These are phyloP conservation scores for Zygoascus hellenicus DNA, from an alignment of 1,139 yeast species.

Conservation along the genomic window DNA sequence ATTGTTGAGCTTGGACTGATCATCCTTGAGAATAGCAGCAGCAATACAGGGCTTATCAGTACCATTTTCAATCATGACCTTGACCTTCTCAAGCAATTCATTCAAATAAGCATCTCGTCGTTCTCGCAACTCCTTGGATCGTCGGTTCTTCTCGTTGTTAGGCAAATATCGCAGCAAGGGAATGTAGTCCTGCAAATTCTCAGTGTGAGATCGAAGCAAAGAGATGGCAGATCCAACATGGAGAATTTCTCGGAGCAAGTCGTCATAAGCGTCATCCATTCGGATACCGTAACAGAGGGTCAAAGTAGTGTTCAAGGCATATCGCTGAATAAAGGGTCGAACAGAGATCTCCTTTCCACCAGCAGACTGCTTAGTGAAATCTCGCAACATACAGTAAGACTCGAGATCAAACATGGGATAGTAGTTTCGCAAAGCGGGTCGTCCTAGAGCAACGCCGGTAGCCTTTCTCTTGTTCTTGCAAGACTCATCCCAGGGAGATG, in stretches of 20 bases:
- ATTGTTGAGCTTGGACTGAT: conserved; percentile 25
- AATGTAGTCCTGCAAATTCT: conserved; percentile 51
- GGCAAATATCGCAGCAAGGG: conserved; percentile 40
- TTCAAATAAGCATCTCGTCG: conserved; percentile 52
- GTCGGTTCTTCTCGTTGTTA: conserved; percentile 26
- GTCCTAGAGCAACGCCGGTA: conserved; percentile 43
- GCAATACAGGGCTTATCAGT: conserved; percentile 40
- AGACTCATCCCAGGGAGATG: conserved; percentile 56
- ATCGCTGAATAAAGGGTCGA: conserved; percentile 44
- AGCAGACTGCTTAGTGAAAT: conserved; percentile 17
- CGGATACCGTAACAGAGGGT: conserved; percentile 50
- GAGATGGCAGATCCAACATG: conserved; percentile 45
- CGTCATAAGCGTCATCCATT: conserved; percentile 40
- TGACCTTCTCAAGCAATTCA: conserved; percentile 33
- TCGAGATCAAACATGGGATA: conserved; percentile 40
- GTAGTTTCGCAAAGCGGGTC: conserved; percentile 24
- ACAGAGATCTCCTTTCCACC: conserved; percentile 38
- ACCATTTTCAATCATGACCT: conserved; percentile 25
- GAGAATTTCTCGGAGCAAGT: conserved; percentile 47
- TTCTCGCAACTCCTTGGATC: conserved; percentile 38
- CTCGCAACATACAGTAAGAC: conserved; percentile 27
- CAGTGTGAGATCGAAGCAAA: conserved; percentile 30
- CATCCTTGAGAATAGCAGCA: conserved; percentile 38
- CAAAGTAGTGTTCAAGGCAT: conserved; percentile 49
- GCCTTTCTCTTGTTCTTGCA: conserved; percentile 48